These are phyloP conservation scores for Phytophthora idaei DNA, from an alignment of 352 stramenopile genomes.

Conservation along the genomic window DNA sequence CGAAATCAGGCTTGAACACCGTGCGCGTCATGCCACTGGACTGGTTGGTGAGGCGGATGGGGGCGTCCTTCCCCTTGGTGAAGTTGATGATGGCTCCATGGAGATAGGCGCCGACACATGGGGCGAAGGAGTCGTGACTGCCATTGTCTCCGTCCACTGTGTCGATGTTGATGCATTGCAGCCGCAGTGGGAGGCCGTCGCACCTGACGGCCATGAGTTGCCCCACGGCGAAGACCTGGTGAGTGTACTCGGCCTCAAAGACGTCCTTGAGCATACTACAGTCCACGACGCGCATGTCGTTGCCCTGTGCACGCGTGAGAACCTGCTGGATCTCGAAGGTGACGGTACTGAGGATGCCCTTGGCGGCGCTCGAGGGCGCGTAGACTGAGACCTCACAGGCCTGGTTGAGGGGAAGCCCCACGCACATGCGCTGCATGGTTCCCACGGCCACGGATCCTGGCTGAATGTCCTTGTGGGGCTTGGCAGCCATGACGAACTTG, in stretches of 20 bases:
- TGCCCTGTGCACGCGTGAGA: slow-evolving; percentile 69
- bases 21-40: slow-evolving; percentile 71
- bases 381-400: slow-evolving; percentile 70
- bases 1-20: slow-evolving; percentile 97
- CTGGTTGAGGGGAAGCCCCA: slow-evolving; percentile 69
- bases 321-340: slow-evolving; percentile 85
- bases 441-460: slow-evolving; percentile 68
- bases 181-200: slow-evolving; percentile 67
- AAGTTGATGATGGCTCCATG: slow-evolving; percentile 78
- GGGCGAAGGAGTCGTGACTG: slow-evolving; percentile 32
- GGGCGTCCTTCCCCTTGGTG: slow-evolving; percentile 76
- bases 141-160: slow-evolving; percentile 50
- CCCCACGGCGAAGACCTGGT: slow-evolving; percentile 77
- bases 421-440: slow-evolving; percentile 81
- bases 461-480: slow-evolving; percentile 72
- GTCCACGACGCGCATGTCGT: slow-evolving; percentile 71
- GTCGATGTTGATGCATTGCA: slow-evolving; percentile 65
- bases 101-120: slow-evolving; percentile 59
- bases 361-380: slow-evolving; percentile 44
- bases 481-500: slow-evolving; percentile 84
- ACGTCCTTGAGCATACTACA: slow-evolving; percentile 67
- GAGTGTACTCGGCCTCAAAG: slow-evolving; percentile 75
- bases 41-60: slow-evolving; percentile 82
- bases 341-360: slow-evolving; percentile 66
- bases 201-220: slow-evolving; percentile 74